These are phyloP conservation scores for Penicillium verhagenii DNA, from an alignment of 495 filamentous ascomycete species.

Conservation along the genomic window DNA sequence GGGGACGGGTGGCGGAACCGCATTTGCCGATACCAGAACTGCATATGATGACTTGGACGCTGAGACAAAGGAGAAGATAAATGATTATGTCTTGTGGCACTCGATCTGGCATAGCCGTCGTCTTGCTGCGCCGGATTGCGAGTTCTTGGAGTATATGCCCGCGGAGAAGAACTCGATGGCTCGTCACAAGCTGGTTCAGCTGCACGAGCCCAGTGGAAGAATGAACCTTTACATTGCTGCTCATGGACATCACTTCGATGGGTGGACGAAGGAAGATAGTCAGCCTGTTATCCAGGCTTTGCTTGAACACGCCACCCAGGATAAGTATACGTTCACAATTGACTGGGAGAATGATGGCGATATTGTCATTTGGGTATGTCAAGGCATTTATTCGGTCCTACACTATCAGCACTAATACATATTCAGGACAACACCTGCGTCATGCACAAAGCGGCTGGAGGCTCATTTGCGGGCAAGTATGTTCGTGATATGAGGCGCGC, in stretches of 20 bases:
- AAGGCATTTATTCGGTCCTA: too few species aligned
- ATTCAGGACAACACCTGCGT: constrained; percentile 5
- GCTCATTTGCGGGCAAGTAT: not conserved
- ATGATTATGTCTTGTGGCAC: not conserved
- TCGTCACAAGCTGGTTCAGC: not conserved
- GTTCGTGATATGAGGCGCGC: not conserved
- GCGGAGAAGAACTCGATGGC: not conserved
- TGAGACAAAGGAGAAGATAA: not conserved
- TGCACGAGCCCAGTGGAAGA: not conserved
- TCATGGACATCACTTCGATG: not conserved
- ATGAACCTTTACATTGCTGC: constrained; percentile 1
- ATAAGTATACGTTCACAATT: not conserved
- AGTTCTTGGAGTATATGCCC: not conserved
- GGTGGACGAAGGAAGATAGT: not conserved
- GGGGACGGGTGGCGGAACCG: not conserved
- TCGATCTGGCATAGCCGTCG: constrained; percentile 1
- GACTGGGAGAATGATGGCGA: constrained; percentile 1
- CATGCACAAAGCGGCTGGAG: not conserved
- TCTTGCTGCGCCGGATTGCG: not conserved
- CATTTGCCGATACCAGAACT: not conserved
- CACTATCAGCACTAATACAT: too few species aligned
- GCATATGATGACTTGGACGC: not conserved
- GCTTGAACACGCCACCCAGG: not conserved
- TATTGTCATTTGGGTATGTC: not conserved
- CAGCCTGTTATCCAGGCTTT: not conserved